These are phyloP conservation scores for Escallonia rubra DNA, from an alignment of 129 eudicot species.

Conservation along the genomic window DNA sequence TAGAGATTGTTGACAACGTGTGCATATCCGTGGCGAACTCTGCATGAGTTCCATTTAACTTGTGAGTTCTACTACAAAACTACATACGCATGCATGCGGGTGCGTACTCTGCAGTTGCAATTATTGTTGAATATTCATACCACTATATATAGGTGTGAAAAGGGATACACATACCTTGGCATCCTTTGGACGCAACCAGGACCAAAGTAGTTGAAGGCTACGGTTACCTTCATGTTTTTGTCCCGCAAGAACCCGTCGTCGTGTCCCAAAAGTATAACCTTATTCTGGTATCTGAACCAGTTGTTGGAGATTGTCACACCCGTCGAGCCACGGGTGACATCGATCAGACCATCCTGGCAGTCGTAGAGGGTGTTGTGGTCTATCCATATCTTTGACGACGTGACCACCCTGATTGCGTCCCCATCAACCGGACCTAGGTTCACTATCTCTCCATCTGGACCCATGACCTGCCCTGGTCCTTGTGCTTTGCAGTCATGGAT, in stretches of 20 bases:
- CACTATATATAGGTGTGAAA: neutral
- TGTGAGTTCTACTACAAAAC: too few relatives aligned
- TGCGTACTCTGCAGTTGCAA: too few relatives aligned
- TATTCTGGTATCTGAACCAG: conserved; percentile 49
- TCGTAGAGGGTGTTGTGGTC: conserved; percentile 57
- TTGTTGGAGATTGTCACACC: conserved; percentile 52
- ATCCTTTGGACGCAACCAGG: conserved; percentile 60
- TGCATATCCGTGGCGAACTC: conserved; percentile 58
- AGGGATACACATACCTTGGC: conserved; percentile 41
- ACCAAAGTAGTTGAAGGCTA: conserved; percentile 60
- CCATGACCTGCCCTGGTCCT: conserved; percentile 41
- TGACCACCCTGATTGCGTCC: conserved; percentile 53
- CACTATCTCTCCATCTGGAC: conserved; percentile 31
- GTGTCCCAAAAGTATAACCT: conserved; percentile 72
- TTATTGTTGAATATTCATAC: too few relatives aligned
- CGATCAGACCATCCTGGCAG: conserved; percentile 51
- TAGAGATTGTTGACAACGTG: conserved; percentile 66
- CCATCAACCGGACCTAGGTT: conserved; percentile 39
- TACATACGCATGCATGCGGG: too few relatives aligned
- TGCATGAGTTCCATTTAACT: conserved; percentile 3
- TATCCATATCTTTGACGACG: conserved; percentile 48
- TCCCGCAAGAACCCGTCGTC: conserved; percentile 45
- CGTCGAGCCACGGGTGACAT: conserved; percentile 62
- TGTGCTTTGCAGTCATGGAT: conserved; percentile 46
- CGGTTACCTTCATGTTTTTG: conserved; percentile 63